phyloP scores from a whole-genome alignment of 129 eudicot genomes.

The Smallanthus sonchifolius region DNA sequence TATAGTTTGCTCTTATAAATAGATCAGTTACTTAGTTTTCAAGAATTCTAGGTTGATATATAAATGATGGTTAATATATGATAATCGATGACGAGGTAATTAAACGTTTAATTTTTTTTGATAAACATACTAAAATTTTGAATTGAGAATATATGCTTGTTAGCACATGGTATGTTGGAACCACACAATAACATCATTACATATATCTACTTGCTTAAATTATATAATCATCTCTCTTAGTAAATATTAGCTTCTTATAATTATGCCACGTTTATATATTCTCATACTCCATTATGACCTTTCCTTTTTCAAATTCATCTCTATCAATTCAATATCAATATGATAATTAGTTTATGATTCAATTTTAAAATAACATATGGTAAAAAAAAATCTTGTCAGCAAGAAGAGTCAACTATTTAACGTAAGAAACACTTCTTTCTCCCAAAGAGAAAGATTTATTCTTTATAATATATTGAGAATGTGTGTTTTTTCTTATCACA shows the following conservation, averaged over 20 bases:
- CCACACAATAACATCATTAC: conserved; percentile 37
- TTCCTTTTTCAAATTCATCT: conserved; percentile 8
- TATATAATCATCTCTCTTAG: conserved; percentile 18
- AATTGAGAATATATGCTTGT: conserved; percentile 27
- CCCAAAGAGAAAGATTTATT: neutral
- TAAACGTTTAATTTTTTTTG: no score
- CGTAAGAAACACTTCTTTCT: neutral
- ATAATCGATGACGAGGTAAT: no score
- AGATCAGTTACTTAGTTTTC: no score
- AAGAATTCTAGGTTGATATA: no score
- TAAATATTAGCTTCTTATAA: conserved; percentile 27
- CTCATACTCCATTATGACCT: conserved; percentile 24
- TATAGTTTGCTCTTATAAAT: no score
- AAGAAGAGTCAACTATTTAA: neutral
- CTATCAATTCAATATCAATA: neutral
- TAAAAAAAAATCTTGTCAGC: no score
- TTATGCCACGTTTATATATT: conserved; percentile 24
- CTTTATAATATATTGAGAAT: neutral
- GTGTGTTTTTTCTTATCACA: neutral
- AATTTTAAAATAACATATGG: neutral
- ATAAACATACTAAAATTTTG: no score
- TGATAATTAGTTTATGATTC: neutral
- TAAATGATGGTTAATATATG: no score
- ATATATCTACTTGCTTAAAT: conserved; percentile 26
- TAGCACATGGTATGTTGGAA: conserved; percentile 38